A percentile compares a stretch with the other conserved stretches of the same genome.
These are phyloP conservation scores for Amanita subjunquillea DNA, from an alignment of 768 basidiomycete genomes.

Conservation along the genomic window DNA sequence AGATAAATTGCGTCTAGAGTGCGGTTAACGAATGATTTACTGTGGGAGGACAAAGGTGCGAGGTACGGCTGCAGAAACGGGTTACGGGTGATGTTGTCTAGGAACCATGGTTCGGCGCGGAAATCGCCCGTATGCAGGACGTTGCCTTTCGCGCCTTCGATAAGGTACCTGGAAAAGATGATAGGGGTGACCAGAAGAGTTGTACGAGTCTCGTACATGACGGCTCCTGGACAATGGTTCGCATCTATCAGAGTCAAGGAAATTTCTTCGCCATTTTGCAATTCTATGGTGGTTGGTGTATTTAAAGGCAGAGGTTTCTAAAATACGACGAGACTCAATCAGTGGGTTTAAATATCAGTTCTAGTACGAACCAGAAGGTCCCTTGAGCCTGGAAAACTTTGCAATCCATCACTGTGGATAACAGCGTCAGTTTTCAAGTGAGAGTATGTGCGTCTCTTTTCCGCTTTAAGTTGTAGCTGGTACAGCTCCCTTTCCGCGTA, in stretches of 20 bases:
- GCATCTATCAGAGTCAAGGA: constrained; percentile 79
- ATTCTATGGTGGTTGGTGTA: constrained; percentile 49
- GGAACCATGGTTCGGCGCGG: constrained; percentile 75
- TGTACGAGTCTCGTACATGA: constrained; percentile 50
- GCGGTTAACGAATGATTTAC: constrained; percentile 17
- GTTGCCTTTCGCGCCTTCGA: constrained; percentile 59
- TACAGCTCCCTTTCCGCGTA: constrained; percentile 52
- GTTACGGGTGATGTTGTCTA: constrained; percentile 58
- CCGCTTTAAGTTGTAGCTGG: constrained; percentile 37
- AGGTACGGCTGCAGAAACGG: constrained; percentile 69
- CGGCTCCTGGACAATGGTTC: constrained; percentile 91
- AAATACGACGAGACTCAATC: not conserved
- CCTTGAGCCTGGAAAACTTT: constrained; percentile 41
- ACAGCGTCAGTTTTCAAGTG: constrained; percentile 56
- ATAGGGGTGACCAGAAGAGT: not conserved
- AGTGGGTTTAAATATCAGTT: not conserved
- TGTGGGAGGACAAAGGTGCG: constrained; percentile 15
- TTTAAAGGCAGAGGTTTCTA: constrained; percentile 55
- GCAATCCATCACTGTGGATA: constrained; percentile 32
- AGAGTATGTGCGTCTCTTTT: constrained; percentile 47
- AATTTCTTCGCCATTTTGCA: constrained; percentile 48
- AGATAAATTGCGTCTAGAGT: constrained; percentile 72
- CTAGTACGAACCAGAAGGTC: constrained; percentile 52
- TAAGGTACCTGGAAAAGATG: constrained; percentile 54
- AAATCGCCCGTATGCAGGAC: constrained; percentile 93